phyloP scores from a whole-genome alignment of 1,284 basidiomycete species.

The Coniferiporia weirii region DNA sequence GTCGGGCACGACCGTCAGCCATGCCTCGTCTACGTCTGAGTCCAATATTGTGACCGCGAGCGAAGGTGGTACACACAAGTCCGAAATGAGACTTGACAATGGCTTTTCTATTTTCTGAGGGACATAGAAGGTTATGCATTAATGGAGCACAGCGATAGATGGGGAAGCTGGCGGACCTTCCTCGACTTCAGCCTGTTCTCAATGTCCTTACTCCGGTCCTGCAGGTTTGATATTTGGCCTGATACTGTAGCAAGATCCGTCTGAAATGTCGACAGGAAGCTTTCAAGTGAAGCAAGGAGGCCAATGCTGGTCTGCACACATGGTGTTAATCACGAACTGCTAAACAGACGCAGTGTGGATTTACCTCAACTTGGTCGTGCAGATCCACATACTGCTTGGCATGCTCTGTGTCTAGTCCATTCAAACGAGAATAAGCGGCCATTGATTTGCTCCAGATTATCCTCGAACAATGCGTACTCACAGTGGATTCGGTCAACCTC shows the following conservation, averaged over 20 bases:
- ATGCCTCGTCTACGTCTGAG: slow-evolving; percentile 74
- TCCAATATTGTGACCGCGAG: slow-evolving; percentile 81
- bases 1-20: slow-evolving; percentile 76
- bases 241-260: slow-evolving; percentile 90
- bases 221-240: slow-evolving; percentile 91
- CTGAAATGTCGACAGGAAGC: slow-evolving; percentile 93
- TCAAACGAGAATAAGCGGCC: neutral
- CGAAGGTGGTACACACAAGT: slow-evolving; percentile 79
- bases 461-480: neutral
- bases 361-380: slow-evolving; percentile 73
- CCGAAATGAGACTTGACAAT: slow-evolving; percentile 73
- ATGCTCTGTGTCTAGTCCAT: slow-evolving; percentile 25
- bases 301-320: slow-evolving; percentile 59
- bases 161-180: slow-evolving; percentile 46
- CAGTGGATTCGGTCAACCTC: slow-evolving; percentile 4
- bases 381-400: slow-evolving; percentile 77
- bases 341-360: slow-evolving; percentile 1
- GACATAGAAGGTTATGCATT: slow-evolving; percentile 6
- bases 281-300: slow-evolving; percentile 80
- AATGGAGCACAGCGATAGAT: neutral
- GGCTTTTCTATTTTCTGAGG: slow-evolving; percentile 82
- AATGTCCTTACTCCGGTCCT: slow-evolving; percentile 84
- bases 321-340: too few species aligned
- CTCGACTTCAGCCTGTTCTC: slow-evolving; percentile 82
- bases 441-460: neutral